These are phyloP conservation scores for Silene noctiflora DNA, from an alignment of 179 eudicot species.

Conservation along the genomic window DNA sequence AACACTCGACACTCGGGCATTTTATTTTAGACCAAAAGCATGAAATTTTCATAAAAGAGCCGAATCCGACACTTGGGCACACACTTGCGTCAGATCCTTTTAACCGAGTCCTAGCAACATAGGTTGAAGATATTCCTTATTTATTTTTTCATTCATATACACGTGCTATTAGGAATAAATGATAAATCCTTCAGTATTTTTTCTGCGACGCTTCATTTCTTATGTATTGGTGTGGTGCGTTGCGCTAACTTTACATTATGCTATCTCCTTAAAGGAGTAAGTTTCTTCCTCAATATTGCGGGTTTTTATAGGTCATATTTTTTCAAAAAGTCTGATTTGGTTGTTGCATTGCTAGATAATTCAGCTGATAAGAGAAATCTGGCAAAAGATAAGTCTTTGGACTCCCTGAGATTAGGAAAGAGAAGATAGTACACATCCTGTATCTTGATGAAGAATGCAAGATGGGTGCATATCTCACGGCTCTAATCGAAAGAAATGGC, in stretches of 20 bases:
- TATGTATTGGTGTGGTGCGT: not conserved
- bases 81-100: too few relatives aligned
- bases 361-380: constrained; percentile 17
- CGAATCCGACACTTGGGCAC: too few relatives aligned
- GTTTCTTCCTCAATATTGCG: not conserved
- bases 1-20: too few relatives aligned
- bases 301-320: not conserved
- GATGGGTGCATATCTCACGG: not conserved
- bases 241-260: not conserved
- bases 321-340: constrained; percentile 9
- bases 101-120: too few relatives aligned
- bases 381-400: constrained; percentile 18
- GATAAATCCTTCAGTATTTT: not conserved
- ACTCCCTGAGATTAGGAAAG: constrained; percentile 22
- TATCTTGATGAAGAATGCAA: not conserved
- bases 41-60: too few relatives aligned
- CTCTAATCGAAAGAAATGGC: constrained; percentile 4
- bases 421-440: constrained; percentile 17
- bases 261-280: not conserved
- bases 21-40: too few relatives aligned
- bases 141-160: not conserved
- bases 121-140: not conserved
- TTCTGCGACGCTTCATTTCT: not conserved
- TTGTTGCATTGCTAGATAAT: constrained; percentile 21
- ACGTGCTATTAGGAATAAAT: not conserved